Evolutionary conservation across 1,284 basidiomycete species (phyloP).

Genomic region (Leccinum subfulvum): DNA sequence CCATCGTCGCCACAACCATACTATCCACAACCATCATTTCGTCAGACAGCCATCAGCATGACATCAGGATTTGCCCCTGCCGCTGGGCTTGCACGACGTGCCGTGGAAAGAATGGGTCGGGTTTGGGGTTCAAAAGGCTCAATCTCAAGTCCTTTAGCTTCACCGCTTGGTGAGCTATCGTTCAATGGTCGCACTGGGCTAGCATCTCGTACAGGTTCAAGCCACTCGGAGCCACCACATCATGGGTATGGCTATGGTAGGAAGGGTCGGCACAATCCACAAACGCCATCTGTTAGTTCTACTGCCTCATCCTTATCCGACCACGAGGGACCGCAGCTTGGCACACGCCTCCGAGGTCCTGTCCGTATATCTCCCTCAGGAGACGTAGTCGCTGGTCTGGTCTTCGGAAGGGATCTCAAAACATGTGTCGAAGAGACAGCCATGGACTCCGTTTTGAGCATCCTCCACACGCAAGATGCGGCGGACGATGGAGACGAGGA

Average conservation of each 20-base stretch:
- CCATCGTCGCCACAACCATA: slow-evolving; percentile 20
- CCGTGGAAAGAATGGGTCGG: slow-evolving; percentile 71
- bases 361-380: slow-evolving; percentile 38
- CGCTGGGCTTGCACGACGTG: slow-evolving; percentile 70
- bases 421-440: slow-evolving; percentile 62
- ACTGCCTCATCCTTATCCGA: slow-evolving; percentile 53
- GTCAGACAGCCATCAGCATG: slow-evolving; percentile 71
- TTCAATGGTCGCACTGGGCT: slow-evolving; percentile 27
- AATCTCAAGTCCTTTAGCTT: slow-evolving; percentile 40
- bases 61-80: slow-evolving; percentile 63
- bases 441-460: slow-evolving; percentile 32
- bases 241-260: slow-evolving; percentile 15
- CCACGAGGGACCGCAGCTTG: slow-evolving; percentile 57
- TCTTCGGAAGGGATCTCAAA: slow-evolving; percentile 64
- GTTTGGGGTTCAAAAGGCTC: slow-evolving; percentile 55
- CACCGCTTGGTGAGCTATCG: slow-evolving; percentile 37
- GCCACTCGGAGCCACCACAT: slow-evolving; percentile 26
- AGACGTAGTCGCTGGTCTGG: slow-evolving; percentile 45
- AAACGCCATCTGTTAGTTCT: slow-evolving; percentile 56
- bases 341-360: slow-evolving; percentile 54
- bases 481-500: slow-evolving; percentile 22
- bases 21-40: slow-evolving; percentile 36
- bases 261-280: slow-evolving; percentile 52
- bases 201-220: slow-evolving; percentile 40
- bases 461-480: slow-evolving; percentile 19